Percentiles rank a stretch among this genome's conserved stretches.
Conservation (phyloP, 1,284 basidiomycete species). For the Cutaneotrichosporon spelunceum region DNA sequence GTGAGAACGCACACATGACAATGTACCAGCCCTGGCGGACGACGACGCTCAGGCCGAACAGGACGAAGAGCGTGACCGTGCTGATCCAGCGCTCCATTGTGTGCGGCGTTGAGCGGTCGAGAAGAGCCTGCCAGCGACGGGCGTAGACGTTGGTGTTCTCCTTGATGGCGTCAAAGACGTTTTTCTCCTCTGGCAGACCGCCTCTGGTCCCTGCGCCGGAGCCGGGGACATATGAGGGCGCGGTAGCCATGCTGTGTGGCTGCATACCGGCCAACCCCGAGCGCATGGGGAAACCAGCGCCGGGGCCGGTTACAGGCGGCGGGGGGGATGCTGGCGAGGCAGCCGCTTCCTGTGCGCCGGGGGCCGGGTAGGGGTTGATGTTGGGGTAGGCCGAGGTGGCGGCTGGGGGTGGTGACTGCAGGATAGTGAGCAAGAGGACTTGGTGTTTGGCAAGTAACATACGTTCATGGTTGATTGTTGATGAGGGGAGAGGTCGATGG, state of each 20-base stretch:
- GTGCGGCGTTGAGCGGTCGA: constrained; percentile 90
- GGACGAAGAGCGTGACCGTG: constrained; percentile 65
- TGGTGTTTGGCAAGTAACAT: background rate
- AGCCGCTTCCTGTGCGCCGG: constrained; percentile 1
- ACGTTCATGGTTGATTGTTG: constrained; percentile 14
- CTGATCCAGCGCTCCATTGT: constrained; percentile 83
- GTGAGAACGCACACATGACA: constrained; percentile 37
- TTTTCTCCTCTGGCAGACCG: constrained; percentile 48
- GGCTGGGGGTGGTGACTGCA: constrained; percentile 8
- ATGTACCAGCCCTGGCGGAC: constrained; percentile 95
- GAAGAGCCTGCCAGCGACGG: constrained; percentile 64
- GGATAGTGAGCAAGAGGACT: background rate
- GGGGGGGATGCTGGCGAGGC: constrained; percentile 10
- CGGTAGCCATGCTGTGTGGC: constrained; percentile 39
- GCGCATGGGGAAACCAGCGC: constrained; percentile 49
- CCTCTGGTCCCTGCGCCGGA: constrained; percentile 33
- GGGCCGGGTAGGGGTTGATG: constrained; percentile 26
- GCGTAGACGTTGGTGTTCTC: constrained; percentile 49
- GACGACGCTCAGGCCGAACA: constrained; percentile 86
- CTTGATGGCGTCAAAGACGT: constrained; percentile 48
- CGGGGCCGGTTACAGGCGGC: constrained; percentile 42
- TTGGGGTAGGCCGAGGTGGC: constrained; percentile 23
- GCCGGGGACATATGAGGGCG: constrained; percentile 36
- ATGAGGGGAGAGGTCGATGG: background rate
- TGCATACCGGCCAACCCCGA: constrained; percentile 49